Evolutionary conservation across 495 filamentous ascomycete genomes (phyloP).

Genomic region (Cladorrhinum samala): DNA sequence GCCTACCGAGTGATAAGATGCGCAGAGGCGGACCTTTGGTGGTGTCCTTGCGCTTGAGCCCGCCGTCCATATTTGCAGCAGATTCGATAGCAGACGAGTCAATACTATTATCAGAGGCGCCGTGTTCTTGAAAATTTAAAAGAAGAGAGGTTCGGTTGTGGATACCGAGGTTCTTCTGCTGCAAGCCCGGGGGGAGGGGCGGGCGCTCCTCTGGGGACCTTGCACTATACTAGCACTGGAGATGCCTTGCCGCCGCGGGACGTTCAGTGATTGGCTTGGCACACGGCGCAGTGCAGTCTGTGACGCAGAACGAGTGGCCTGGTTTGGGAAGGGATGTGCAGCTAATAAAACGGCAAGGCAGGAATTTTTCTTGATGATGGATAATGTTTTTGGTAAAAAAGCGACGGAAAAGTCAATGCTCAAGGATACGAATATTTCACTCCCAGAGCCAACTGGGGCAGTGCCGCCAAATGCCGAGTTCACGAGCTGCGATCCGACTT

Average conservation of each 20-base stretch:
- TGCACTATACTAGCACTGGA: too few relatives aligned
- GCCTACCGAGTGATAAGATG: conserved; percentile 82
- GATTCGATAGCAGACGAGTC: too few relatives aligned
- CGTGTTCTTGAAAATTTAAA: not conserved
- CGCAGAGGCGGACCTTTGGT: conserved; percentile 90
- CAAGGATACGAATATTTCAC: too few relatives aligned
- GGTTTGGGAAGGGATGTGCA: not conserved
- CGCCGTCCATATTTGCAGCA: conserved; percentile 21
- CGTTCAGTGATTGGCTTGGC: not conserved
- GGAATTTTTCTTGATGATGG: not conserved
- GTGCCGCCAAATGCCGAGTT: conserved; percentile 6
- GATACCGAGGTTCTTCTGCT: conserved; percentile 2
- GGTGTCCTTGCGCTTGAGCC: conserved; percentile 70
- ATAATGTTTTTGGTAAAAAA: not conserved
- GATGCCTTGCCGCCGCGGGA: not conserved
- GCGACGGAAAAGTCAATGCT: not conserved
- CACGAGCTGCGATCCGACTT: not conserved
- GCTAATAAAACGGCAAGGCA: not conserved
- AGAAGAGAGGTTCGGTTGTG: not conserved
- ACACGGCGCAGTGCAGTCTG: not conserved
- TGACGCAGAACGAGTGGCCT: not conserved
- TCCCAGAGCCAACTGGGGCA: not conserved
- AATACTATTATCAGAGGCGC: too few relatives aligned
- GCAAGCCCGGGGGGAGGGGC: not conserved
- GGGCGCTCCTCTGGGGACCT: too few relatives aligned